phyloP scores from a whole-genome alignment of 257 asterid species.

The Haberlea rhodopensis region DNA sequence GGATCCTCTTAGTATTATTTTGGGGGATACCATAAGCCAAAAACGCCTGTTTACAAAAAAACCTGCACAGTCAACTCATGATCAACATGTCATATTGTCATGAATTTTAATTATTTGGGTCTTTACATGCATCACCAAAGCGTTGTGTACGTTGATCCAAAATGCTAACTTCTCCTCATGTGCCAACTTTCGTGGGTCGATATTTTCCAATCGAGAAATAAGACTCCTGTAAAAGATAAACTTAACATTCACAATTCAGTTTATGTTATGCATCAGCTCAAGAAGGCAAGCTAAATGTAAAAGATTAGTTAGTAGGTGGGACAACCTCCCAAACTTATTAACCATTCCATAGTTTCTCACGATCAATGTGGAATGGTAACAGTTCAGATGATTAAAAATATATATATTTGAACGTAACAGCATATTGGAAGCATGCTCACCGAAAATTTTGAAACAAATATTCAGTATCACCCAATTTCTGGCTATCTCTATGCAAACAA shows the following conservation, averaged over 20 bases:
- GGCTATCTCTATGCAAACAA: constrained; percentile 46
- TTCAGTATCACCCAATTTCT: constrained; percentile 48
- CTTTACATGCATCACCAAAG: constrained; percentile 72
- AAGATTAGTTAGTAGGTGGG: no score
- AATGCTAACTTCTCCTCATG: constrained; percentile 70
- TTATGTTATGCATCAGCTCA: neutral
- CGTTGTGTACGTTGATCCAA: constrained; percentile 68
- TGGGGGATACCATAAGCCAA: constrained; percentile 66
- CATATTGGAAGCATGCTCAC: constrained; percentile 23
- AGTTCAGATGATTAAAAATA: neutral
- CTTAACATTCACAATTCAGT: neutral
- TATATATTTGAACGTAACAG: neutral
- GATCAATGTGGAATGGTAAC: neutral
- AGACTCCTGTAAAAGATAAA: constrained; percentile 44
- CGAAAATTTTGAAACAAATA: constrained; percentile 49
- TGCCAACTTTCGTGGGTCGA: constrained; percentile 49
- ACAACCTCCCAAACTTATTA: no score
- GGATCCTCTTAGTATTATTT: constrained; percentile 48
- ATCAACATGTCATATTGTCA: neutral
- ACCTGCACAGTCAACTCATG: neutral
- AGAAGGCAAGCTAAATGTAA: neutral
- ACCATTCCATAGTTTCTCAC: neutral
- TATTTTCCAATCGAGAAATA: constrained; percentile 48
- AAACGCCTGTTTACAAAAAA: constrained; percentile 43
- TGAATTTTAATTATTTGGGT: neutral